Evolutionary conservation across 441 rosid species (phyloP).

Genomic region (Corymbia calophylla): DNA sequence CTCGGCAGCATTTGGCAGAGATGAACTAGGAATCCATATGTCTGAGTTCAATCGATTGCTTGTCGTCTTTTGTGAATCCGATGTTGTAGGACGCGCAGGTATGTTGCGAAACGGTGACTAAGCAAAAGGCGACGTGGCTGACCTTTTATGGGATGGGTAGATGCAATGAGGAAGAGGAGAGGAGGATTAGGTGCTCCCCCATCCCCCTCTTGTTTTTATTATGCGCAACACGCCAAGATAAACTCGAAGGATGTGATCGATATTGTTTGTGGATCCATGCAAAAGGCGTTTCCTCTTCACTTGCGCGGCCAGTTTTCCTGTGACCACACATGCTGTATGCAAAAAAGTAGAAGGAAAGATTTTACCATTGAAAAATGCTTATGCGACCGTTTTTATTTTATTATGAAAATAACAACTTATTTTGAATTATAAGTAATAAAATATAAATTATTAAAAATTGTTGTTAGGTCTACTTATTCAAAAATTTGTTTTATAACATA

Average conservation of each 20-base stretch:
- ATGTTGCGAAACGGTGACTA: background rate
- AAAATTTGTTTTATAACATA: too few species aligned
- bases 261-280: background rate
- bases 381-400: too few species aligned
- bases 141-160: background rate
- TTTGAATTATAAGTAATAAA: too few species aligned
- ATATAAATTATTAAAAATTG: too few species aligned
- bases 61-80: background rate
- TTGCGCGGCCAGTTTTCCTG: background rate
- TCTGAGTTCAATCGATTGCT: background rate
- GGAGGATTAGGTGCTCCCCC: background rate
- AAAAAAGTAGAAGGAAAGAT: background rate
- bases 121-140: background rate
- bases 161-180: background rate
- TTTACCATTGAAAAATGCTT: background rate
- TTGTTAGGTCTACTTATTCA: too few species aligned
- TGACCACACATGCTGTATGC: background rate
- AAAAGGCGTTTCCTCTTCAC: background rate
- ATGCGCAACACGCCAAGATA: background rate
- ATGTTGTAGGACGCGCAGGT: background rate
- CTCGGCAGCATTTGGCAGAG: background rate
- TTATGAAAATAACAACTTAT: too few species aligned
- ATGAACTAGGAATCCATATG: too few species aligned
- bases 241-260: background rate
- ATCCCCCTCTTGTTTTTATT: background rate